Percentiles rank a stretch among this genome's conserved stretches.
These are phyloP conservation scores for Dalbergia cultrata DNA, from an alignment of 306 rosid species.

Conservation along the genomic window DNA sequence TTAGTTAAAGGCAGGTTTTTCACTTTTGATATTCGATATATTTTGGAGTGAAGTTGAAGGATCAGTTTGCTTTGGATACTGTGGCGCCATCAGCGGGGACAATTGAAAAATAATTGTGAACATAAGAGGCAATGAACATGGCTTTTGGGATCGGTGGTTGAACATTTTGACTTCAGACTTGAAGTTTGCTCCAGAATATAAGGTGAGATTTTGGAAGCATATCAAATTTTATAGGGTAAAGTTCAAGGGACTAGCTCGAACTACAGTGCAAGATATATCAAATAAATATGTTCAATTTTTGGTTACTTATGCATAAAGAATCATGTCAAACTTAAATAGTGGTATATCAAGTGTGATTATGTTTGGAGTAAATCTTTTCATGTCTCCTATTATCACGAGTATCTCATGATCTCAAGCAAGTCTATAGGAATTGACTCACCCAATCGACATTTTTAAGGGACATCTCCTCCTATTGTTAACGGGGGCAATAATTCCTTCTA, in stretches of 20 bases:
- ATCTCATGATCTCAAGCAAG: too few species aligned
- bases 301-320: too few species aligned
- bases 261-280: not conserved
- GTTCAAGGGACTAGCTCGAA: not conserved
- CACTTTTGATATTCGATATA: constrained; percentile 29
- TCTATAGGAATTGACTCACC: too few species aligned
- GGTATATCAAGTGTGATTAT: too few species aligned
- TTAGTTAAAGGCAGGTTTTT: constrained; percentile 35
- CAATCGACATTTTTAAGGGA: too few species aligned
- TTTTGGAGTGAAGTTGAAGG: constrained; percentile 50
- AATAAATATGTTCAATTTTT: too few species aligned
- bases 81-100: constrained; percentile 54
- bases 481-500: too few species aligned
- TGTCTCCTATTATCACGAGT: too few species aligned
- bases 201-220: constrained; percentile 27
- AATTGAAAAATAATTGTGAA: constrained; percentile 33
- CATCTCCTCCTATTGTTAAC: too few species aligned
- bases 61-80: not conserved
- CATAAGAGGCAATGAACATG: constrained; percentile 34
- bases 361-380: too few species aligned
- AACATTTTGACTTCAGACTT: constrained; percentile 38
- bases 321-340: too few species aligned
- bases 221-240: not conserved
- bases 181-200: constrained; percentile 21
- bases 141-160: constrained; percentile 27